Percentiles rank a stretch among this genome's conserved stretches.
Evolutionary conservation across 345 rosid species (phyloP).

Genomic region (Gossypium mustelinum): DNA sequence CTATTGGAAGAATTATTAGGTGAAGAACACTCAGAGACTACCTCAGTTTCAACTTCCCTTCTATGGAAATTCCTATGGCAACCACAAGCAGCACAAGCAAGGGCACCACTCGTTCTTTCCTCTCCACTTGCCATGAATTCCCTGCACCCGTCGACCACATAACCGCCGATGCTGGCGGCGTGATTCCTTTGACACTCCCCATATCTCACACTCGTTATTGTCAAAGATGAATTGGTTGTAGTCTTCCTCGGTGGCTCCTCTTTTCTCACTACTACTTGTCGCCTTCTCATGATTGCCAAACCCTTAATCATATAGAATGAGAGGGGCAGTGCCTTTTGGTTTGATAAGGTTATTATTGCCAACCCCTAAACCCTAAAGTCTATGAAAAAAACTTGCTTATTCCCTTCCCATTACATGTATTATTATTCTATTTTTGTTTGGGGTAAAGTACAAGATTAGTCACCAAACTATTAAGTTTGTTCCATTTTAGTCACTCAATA

Average conservation of each 20-base stretch:
- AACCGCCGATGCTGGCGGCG: slow-evolving; percentile 66
- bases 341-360: no score
- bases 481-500: no score
- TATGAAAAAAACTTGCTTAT: no score
- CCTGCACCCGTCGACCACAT: slow-evolving; percentile 77
- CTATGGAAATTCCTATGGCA: slow-evolving; percentile 71
- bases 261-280: slow-evolving; percentile 60
- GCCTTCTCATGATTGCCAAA: slow-evolving; percentile 53
- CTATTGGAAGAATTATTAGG: slow-evolving; percentile 36
- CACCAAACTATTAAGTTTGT: no score
- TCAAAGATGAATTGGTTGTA: slow-evolving; percentile 32
- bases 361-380: slow-evolving; percentile 24
- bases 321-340: no score
- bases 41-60: slow-evolving; percentile 66
- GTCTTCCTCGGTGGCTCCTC: slow-evolving; percentile 46
- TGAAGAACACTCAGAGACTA: slow-evolving; percentile 56
- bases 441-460: no score
- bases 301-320: not conserved
- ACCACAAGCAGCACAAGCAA: slow-evolving; percentile 74
- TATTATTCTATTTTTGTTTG: no score
- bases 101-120: slow-evolving; percentile 44
- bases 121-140: slow-evolving; percentile 76
- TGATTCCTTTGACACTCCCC: slow-evolving; percentile 82
- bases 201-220: slow-evolving; percentile 49
- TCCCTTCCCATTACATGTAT: no score